Evolutionary conservation across 176 grass and related monocot genomes (phyloP).

Genomic region (Oryza nivara): DNA sequence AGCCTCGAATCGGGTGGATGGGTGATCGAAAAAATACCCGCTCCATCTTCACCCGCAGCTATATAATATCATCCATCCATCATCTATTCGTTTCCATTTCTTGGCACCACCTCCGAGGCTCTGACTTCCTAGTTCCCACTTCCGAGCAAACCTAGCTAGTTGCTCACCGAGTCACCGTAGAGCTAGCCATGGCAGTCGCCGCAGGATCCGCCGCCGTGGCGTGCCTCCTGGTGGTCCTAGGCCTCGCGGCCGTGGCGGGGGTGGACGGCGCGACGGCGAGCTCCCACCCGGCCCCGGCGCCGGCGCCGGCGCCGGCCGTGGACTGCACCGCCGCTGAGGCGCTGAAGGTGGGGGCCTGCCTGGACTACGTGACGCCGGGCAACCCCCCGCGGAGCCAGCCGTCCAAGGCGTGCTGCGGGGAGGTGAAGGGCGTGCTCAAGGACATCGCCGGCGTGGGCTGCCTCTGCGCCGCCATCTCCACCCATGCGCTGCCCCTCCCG

Average conservation of each 20-base stretch:
- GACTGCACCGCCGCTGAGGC: slow-evolving; percentile 9
- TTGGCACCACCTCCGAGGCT: too few species aligned
- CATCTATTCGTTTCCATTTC: too few species aligned
- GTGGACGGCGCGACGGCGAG: neutral
- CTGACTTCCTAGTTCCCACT: too few species aligned
- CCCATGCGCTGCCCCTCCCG: neutral
- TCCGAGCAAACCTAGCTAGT: too few species aligned
- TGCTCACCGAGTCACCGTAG: too few species aligned
- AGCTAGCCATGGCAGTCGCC: slow-evolving; percentile 30
- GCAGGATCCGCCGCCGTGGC: neutral
- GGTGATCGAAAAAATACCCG: too few species aligned
- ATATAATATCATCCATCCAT: too few species aligned
- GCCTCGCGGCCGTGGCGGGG: neutral
- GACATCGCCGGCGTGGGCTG: slow-evolving; percentile 28
- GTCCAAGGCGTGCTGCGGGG: slow-evolving; percentile 37
- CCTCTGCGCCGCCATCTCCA: slow-evolving; percentile 40
- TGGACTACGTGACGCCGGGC: slow-evolving; percentile 33
- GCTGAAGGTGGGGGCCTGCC: slow-evolving; percentile 15
- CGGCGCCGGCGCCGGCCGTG: slow-evolving; percentile 28
- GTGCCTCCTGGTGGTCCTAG: slow-evolving; percentile 28
- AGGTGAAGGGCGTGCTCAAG: slow-evolving; percentile 46
- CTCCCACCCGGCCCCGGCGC: neutral
- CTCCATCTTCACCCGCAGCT: too few species aligned
- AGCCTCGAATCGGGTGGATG: too few species aligned
- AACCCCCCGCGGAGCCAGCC: neutral